Evolutionary conservation across 352 stramenopile species (phyloP), one percentile per base, ranked within the genome.

Genomic region (Pythium utonaiense): DNA sequence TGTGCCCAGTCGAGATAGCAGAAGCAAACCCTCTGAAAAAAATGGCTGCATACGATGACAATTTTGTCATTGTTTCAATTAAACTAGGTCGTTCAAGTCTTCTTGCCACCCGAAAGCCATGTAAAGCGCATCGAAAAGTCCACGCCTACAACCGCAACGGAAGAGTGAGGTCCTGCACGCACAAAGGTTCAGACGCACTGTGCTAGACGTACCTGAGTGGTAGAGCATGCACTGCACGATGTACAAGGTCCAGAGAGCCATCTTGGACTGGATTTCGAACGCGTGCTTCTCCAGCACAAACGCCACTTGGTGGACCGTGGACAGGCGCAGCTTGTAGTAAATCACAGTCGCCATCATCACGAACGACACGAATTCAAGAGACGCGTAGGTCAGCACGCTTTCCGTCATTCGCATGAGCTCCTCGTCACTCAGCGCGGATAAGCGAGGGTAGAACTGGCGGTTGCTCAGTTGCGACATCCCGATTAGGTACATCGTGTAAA

Each of bases 171-270:
- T n/a, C n/a, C n/a, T n/a, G n/a, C n/a, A n/a, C n/a, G n/a, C n/a
- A n/a, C n/a, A n/a, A n/a, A n/a, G n/a, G n/a, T n/a, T n/a, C n/a
- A n/a, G n/a, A n/a, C 28, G 17, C 40, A n/a, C 8, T 14, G 2
- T 4, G 3, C 19, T 6, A 3, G 40, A 27, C 60, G 33, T 48
- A 67, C 60, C 60, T 13, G 63, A 66, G 16, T 80, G 69, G 3
- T 58, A 55, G 13, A 80, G 25, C 30, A 66, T 71, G 6, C 62
- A 61, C 22, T 81, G 70, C 42, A 81, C 60, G 42, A 78, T 60
- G 31, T 78, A 81, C 33, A 76, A 57, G 5, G 74, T 68, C 28
- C 74, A 77, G 8, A 76, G 57, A 7, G 69, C 56, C 1, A 81
- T 62, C 25, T 76, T 78, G 2, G 70, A 69, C 50, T 78, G 70